Percentiles rank a stretch among this genome's conserved stretches.
These are phyloP conservation scores for Mycosphaerella sp. DNA, from an alignment of 2,329 filamentous ascomycete genomes.

Conservation along the genomic window DNA sequence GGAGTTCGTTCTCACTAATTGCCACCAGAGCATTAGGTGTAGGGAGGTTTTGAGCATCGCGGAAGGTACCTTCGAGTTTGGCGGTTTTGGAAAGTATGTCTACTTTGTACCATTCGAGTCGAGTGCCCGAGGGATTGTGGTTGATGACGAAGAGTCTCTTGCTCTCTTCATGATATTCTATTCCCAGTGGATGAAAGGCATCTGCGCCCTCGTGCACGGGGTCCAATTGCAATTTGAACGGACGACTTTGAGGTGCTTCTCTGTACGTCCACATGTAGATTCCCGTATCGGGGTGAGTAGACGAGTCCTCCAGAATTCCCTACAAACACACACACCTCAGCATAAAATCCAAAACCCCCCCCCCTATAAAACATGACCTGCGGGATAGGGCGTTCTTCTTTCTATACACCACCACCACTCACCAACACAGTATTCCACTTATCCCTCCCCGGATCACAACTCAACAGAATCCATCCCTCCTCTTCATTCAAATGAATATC, in stretches of 20 bases:
- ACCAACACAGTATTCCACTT: conserved; percentile 45
- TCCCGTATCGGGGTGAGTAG: conserved; percentile 24
- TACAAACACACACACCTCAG: not conserved
- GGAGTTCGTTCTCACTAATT: conserved; percentile 31
- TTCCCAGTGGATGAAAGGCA: conserved; percentile 41
- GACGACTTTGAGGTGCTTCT: conserved; percentile 18
- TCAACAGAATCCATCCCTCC: conserved; percentile 37
- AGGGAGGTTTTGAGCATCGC: conserved; percentile 29
- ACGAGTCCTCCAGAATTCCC: conserved; percentile 28
- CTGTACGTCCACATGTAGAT: conserved; percentile 39
- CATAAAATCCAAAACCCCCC: not conserved
- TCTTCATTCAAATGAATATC: conserved; percentile 37
- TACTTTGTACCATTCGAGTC: conserved; percentile 35
- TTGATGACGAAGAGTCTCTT: conserved; percentile 38
- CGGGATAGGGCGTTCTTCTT: too few species aligned
- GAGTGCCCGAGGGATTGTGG: conserved; percentile 33
- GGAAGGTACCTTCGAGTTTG: conserved; percentile 30
- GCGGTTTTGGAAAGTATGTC: conserved; percentile 23
- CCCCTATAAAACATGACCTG: too few species aligned
- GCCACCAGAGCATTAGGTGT: conserved; percentile 38
- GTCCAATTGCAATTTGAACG: conserved; percentile 27
- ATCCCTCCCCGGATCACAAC: conserved; percentile 40
- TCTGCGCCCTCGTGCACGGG: conserved; percentile 16
- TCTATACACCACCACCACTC: conserved; percentile 3
- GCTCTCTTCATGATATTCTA: conserved; percentile 34